Percentiles rank a stretch among this genome's conserved stretches.
phyloP scores from a whole-genome alignment of 116 monocot species.

The Cymodocea nodosa region DNA sequence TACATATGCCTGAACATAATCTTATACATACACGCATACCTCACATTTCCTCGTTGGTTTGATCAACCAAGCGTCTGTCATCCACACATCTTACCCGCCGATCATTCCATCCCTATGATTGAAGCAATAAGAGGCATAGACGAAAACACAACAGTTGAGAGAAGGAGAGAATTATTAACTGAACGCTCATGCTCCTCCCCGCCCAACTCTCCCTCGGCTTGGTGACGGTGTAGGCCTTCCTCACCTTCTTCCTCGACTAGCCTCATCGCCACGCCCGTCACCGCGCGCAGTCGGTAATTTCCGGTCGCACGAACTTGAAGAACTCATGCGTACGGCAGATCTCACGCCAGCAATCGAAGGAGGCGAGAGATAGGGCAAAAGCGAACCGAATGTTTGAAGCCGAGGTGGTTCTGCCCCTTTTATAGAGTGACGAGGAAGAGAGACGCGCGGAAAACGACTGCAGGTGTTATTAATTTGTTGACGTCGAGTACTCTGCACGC shows the following conservation, averaged over 20 bases:
- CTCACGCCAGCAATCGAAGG: background rate
- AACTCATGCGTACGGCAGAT: background rate
- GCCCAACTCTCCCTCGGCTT: slow-evolving; percentile 79
- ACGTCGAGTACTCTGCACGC: too few relatives aligned
- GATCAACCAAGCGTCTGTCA: too few relatives aligned
- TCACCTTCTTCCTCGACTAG: slow-evolving; percentile 51
- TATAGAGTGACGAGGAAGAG: background rate
- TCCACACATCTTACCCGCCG: too few relatives aligned
- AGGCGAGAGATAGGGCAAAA: background rate
- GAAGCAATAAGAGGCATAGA: background rate
- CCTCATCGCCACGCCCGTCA: background rate
- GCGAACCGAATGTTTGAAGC: background rate
- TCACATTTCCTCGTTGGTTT: too few relatives aligned
- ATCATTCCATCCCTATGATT: too few relatives aligned
- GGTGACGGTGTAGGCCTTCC: slow-evolving; percentile 90
- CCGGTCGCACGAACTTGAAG: background rate
- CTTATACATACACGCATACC: too few relatives aligned
- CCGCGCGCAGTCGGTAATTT: background rate
- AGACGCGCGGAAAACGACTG: background rate
- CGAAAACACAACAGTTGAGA: background rate
- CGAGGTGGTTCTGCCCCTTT: background rate
- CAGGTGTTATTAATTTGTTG: too few relatives aligned
- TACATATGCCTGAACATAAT: too few relatives aligned
- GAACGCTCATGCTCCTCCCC: slow-evolving; percentile 57
- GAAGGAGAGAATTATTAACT: background rate